A percentile compares a stretch with the other conserved stretches of the same genome.
Conservation (phyloP, 2,329 filamentous ascomycete species). For the Ophiocordyceps robertsii region DNA sequence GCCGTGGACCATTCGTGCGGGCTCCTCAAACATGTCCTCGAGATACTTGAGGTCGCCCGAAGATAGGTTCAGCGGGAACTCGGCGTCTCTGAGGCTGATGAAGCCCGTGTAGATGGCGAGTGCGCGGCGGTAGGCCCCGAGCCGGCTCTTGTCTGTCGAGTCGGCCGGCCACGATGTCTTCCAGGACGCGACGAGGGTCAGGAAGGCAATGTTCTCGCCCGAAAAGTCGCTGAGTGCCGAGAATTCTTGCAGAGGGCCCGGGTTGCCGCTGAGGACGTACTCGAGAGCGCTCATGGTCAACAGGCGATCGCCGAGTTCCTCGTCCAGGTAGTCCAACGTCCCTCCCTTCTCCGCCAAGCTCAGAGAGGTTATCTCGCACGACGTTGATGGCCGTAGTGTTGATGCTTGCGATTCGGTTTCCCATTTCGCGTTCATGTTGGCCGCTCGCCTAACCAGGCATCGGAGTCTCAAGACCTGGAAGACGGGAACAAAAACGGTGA, state of each 20-base stretch:
- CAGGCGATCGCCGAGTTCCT: slow-evolving; percentile 24
- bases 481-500: slow-evolving; percentile 48
- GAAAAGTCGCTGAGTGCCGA: slow-evolving; percentile 55
- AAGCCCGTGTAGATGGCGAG: slow-evolving; percentile 49
- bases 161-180: slow-evolving; percentile 22
- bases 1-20: slow-evolving; percentile 29
- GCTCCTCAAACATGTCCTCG: slow-evolving; percentile 39
- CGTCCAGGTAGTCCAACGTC: not conserved
- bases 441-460: slow-evolving; percentile 30
- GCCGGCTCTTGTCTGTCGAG: slow-evolving; percentile 17
- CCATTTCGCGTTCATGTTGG: slow-evolving; percentile 15
- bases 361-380: slow-evolving; percentile 4
- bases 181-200: slow-evolving; percentile 43
- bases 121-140: slow-evolving; percentile 42
- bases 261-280: slow-evolving; percentile 43
- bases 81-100: slow-evolving; percentile 43
- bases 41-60: slow-evolving; percentile 36
- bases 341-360: slow-evolving; percentile 10
- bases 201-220: slow-evolving; percentile 57
- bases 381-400: not conserved
- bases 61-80: slow-evolving; percentile 53
- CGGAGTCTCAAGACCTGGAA: slow-evolving; percentile 33
- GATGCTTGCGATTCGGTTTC: slow-evolving; percentile 13
- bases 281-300: slow-evolving; percentile 50
- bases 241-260: slow-evolving; percentile 47